Evolutionary conservation across 1,284 basidiomycete species (phyloP), one percentile per base, ranked within the genome.

Genomic region (Ceratobasidium sp.): DNA sequence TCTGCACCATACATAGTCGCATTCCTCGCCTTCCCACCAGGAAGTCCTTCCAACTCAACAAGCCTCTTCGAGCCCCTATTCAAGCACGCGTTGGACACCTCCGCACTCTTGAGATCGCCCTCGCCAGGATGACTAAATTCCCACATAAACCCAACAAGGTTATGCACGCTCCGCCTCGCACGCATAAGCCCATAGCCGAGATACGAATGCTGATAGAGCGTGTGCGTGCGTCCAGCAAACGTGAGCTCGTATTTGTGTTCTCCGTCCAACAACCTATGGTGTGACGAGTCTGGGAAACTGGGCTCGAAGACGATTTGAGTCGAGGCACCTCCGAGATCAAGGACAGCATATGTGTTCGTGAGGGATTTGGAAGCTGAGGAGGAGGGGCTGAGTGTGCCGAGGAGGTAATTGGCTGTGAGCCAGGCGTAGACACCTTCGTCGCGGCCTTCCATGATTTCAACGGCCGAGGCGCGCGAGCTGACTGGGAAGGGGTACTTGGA

Each of bases 281-380:
- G 83, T 14, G 84, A 83, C 76, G 81, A 80, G 69, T 83, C 82
- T 18, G 81, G 78, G 79, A 91, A 91, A 73, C 83, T 85, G 0
- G 97, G 97, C 83, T 98, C 91, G 79, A 99, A 98, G 71, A 98
- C 96, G 80, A 99, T 98, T 83, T 98, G 97, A 23, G 97, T 99
- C 66, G 95, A 97, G 21, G 93, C 97, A 6, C 98, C 97, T 11
- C 97, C 98, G 59, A 99, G 89, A 80, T 99, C 97, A 76, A 99
- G 91, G 57, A 98, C 95, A 21, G 96, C 97, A 74, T 94, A 94
- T n/a, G 94, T 90, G 69, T 84, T 84, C 7, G 84, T 82, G 14
- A 70, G 35, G 0, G 54, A 58, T 38, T 70, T 70, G 32, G 82
- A 82, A 41, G 82, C 76, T 1, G 83, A 81, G n/a, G 85, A 81